These are phyloP conservation scores for Choanephora cucurbitarum DNA, from an alignment of 371 early-diverging fungal species.

Conservation along the genomic window DNA sequence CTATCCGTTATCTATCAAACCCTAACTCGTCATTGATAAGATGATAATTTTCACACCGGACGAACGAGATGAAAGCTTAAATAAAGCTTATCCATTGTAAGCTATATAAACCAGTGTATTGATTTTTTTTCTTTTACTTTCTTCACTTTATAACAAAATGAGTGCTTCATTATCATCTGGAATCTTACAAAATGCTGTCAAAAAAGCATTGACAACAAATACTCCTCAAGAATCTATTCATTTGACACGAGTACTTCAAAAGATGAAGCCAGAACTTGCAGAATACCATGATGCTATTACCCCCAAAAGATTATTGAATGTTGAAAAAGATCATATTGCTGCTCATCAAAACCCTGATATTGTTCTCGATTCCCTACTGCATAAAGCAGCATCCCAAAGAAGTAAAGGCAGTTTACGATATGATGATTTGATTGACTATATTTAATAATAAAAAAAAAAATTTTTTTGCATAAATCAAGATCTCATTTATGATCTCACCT, in stretches of 20 bases:
- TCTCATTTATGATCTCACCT: constrained; percentile 2
- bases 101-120: too few relatives aligned
- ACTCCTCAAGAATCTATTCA: background rate
- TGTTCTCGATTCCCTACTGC: constrained; percentile 15
- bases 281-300: background rate
- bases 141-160: background rate
- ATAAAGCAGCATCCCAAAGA: constrained; percentile 9
- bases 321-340: constrained; percentile 1
- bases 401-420: background rate
- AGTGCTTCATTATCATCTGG: too few relatives aligned
- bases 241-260: constrained; percentile 4
- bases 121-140: background rate
- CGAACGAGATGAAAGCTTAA: too few relatives aligned
- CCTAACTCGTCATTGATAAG: constrained; percentile 1
- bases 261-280: background rate
- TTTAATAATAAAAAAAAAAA: background rate
- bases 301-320: background rate
- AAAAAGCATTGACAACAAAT: background rate
- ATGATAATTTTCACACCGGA: background rate
- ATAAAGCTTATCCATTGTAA: too few relatives aligned
- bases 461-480: background rate
- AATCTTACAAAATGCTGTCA: constrained; percentile 1
- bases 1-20: constrained; percentile 1
- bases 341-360: constrained; percentile 7
- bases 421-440: background rate